Base-by-base conservation (phyloP, 2,329 filamentous ascomycete genomes). In the Aspergillus proliferans region DNA sequence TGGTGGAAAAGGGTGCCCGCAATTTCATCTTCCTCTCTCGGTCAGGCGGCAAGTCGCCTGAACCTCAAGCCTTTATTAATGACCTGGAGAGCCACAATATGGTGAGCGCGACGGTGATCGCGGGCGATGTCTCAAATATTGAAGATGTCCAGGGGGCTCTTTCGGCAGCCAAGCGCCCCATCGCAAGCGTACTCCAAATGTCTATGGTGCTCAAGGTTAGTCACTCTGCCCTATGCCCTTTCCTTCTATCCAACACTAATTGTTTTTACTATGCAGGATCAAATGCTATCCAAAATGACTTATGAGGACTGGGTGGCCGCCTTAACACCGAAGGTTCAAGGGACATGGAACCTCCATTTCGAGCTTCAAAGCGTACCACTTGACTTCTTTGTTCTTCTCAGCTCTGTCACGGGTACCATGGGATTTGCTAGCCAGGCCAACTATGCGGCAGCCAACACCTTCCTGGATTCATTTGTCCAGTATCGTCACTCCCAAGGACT, bases 351-450 rank as follows among this genome's bases (percentile, higher is more conserved):
- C 42, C 56, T 64, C 6, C 65, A 69, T 43, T 7, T 38, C 1
- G 46, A 42, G 7, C 46, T 24, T 14, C 4, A n/a, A 28, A 14
- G 24, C 6, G 6, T 40, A 50, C 15, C 55, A 0, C 59, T 75
- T 2, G 71, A 74, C 49, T 74, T 75, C 54, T 74, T 75, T 52
- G 51, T 75, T n/a, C 49, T 68, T n/a, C 55, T 74, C 15, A 67
- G 67, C 3, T 72, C 71, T 0, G 45, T 65, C 0, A 55, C 58
- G 5, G 65, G 65, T 7, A 57, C 65, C 1, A 48, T 71, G 43
- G 62, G 66, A 21, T 52, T 56, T 15, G 36, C 53, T 24, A 58
- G 57, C 38, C 56, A 71, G 42, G 60, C 61, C 1, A 66, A 62
- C 14, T 74, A 74, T 47, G 64, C 66, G 18, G 63, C 65, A 6